These are phyloP conservation scores for Boletus rex-veris DNA, from an alignment of 768 basidiomycete genomes.

Conservation along the genomic window DNA sequence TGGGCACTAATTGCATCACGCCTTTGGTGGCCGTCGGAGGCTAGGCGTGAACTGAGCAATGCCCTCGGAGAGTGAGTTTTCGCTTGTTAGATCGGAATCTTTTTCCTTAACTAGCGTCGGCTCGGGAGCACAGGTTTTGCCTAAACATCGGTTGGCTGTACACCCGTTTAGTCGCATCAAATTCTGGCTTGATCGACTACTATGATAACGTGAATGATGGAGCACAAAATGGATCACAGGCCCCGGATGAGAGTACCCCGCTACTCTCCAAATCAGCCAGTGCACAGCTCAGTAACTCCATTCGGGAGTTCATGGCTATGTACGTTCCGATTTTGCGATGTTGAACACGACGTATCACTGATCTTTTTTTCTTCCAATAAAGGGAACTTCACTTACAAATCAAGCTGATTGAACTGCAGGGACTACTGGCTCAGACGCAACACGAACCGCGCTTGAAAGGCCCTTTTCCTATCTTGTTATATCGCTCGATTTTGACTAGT, in stretches of 20 bases:
- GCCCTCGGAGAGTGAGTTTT: constrained; percentile 77
- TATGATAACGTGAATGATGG: constrained; percentile 19
- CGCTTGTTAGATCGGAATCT: background rate
- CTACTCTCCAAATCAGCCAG: constrained; percentile 35
- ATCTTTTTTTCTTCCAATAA: background rate
- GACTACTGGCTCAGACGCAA: constrained; percentile 80
- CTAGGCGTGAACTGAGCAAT: constrained; percentile 79
- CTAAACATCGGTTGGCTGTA: constrained; percentile 94
- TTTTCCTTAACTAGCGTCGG: background rate
- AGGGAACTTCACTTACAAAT: constrained; percentile 97
- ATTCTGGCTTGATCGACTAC: constrained; percentile 65
- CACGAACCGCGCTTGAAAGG: constrained; percentile 96
- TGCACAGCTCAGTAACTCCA: constrained; percentile 54
- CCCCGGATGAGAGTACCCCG: constrained; percentile 31
- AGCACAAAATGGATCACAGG: background rate
- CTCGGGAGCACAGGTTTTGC: constrained; percentile 63
- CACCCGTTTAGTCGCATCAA: constrained; percentile 83
- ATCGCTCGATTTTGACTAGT: constrained; percentile 78
- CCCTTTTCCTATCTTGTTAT: constrained; percentile 84
- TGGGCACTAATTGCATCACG: constrained; percentile 88
- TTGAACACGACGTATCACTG: background rate
- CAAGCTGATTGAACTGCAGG: constrained; percentile 82
- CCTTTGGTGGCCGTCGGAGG: constrained; percentile 96
- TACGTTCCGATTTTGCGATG: constrained; percentile 33
- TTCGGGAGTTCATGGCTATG: constrained; percentile 92